phyloP scores from a whole-genome alignment of 2,329 filamentous ascomycete species.

The Exserohilum rostratum region DNA sequence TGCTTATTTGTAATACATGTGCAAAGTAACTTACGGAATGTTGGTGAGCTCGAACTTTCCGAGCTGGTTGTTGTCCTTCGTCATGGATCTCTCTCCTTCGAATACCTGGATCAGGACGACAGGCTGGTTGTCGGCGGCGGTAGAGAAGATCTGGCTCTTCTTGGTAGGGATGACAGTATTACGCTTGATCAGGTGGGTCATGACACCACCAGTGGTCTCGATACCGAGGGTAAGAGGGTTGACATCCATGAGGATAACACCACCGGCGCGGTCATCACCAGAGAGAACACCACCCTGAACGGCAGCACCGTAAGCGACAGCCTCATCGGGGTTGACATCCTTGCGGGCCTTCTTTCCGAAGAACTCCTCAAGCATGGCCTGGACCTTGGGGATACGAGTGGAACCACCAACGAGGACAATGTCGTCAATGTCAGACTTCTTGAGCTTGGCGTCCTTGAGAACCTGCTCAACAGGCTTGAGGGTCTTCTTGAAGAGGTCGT shows the following conservation, averaged over 20 bases:
- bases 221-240: slow-evolving; percentile 97
- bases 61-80: slow-evolving; percentile 80
- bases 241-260: slow-evolving; percentile 93
- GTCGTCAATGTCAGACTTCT: slow-evolving; percentile 93
- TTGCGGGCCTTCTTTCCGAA: slow-evolving; percentile 99
- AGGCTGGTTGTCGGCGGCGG: slow-evolving; percentile 94
- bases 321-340: slow-evolving; percentile 99
- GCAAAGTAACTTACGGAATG: slow-evolving; percentile 66
- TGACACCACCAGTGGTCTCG: slow-evolving; percentile 95
- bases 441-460: slow-evolving; percentile 95
- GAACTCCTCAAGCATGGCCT: slow-evolving; percentile 92
- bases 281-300: slow-evolving; percentile 96
- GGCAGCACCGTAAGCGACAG: slow-evolving; percentile 95
- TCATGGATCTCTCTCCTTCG: slow-evolving; percentile 92
- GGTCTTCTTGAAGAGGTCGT: slow-evolving; percentile 99
- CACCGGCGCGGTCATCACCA: slow-evolving; percentile 80
- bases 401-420: slow-evolving; percentile 98
- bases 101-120: slow-evolving; percentile 94
- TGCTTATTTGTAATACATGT: not conserved
- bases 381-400: slow-evolving; percentile 98
- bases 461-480: slow-evolving; percentile 99
- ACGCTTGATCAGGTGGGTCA: slow-evolving; percentile 94
- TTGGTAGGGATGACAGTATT: slow-evolving; percentile 94
- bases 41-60: slow-evolving; percentile 98
- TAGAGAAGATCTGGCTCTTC: slow-evolving; percentile 98